Evolutionary conservation across 2,329 filamentous ascomycete genomes (phyloP), one percentile per base, ranked within the genome.

Genomic region (Dactylellina drechsleri): DNA sequence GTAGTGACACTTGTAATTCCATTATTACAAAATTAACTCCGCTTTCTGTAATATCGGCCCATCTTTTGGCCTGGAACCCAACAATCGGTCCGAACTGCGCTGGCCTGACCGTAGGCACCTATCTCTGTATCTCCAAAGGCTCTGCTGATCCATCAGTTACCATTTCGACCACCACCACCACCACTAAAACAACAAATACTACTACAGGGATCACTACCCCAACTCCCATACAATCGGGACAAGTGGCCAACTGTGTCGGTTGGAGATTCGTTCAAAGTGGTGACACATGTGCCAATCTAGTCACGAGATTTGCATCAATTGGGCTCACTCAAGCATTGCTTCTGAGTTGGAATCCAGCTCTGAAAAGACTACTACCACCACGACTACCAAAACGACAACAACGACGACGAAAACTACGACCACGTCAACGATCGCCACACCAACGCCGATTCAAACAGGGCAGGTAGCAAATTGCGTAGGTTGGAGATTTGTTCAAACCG

Each of bases 181-280:
- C 31, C 31, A 36, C 31, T 8, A 36, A 7, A 7, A 36, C 31
- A 1, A 36, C 31, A 1, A 36, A 2, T 8, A 36, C 31, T 10
- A 36, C 31, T 3, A 4, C 31, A 36, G 31, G 31, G 6, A 36
- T 36, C 31, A 36, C 10, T 5, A 36, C 31, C 41, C 60, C 54
- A 36, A 54, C 66, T 8, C 66, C 66, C 12, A 56, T 23, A 10
- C 47, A 53, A 26, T 4, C 6, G 7, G 70, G 70, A 1, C 56
- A 62, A 23, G 26, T 50, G 4, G 4, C 23, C 15, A 60, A 64
- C 23, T 74, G 70, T 45, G 18, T 43, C 16, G 4, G 7, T 26
- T 74, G 57, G 60, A 60, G 60, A 53, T 40, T 16, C 26, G 54
- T 72, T n/a, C 31, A 66, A 40, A 18, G 10, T 2, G 10, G 20